Conservation (phyloP, 2,329 filamentous ascomycete species). For the Pyrenophora teres region DNA sequence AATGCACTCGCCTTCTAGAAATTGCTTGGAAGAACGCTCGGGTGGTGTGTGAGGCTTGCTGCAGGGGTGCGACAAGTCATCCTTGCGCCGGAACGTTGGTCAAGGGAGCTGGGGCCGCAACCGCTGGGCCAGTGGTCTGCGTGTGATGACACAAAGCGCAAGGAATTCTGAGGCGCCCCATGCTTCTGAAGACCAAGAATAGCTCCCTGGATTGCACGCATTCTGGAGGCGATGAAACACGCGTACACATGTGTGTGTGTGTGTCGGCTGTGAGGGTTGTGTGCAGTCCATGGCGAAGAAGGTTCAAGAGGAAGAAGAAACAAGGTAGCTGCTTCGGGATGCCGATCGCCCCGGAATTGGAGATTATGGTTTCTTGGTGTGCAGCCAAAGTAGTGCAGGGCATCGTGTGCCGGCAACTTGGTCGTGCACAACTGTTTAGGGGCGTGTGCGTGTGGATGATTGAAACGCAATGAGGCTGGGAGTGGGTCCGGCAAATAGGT, state of each 20-base stretch:
- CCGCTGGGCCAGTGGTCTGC: constrained; percentile 34
- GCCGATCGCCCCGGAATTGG: background rate
- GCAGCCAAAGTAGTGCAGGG: constrained; percentile 4
- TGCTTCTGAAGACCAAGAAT: constrained; percentile 40
- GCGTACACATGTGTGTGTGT: constrained; percentile 13
- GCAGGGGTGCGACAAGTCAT: constrained; percentile 35
- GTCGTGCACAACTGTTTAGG: constrained; percentile 12
- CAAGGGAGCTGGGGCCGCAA: constrained; percentile 36
- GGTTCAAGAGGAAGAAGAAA: background rate
- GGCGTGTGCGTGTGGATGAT: constrained; percentile 19
- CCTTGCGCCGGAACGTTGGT: constrained; percentile 36
- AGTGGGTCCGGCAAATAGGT: constrained; percentile 31
- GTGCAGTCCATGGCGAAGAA: background rate
- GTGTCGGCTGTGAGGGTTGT: background rate
- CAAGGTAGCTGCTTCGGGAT: background rate
- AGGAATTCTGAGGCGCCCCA: constrained; percentile 36
- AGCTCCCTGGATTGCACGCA: constrained; percentile 29
- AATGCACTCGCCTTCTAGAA: constrained; percentile 41
- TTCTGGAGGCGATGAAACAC: constrained; percentile 41
- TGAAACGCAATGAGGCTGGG: constrained; percentile 34
- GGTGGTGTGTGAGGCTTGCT: constrained; percentile 29
- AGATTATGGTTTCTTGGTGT: constrained; percentile 10
- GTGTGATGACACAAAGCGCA: constrained; percentile 27
- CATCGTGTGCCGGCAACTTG: background rate
- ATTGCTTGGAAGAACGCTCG: constrained; percentile 45